These are phyloP conservation scores for Pichia sp. DNA, from an alignment of 1,139 yeast species.

Conservation along the genomic window DNA sequence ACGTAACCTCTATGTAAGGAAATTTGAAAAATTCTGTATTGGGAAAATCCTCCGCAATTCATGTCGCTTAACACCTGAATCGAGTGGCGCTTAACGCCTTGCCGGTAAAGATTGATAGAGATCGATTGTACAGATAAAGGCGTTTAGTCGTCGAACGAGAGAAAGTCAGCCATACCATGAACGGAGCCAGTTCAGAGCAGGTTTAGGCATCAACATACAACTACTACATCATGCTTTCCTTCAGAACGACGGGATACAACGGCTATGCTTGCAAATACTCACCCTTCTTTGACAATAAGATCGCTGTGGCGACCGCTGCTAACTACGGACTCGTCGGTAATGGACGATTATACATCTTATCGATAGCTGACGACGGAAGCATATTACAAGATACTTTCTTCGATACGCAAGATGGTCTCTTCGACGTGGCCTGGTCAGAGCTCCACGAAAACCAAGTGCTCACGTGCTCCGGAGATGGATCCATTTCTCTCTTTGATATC, in stretches of 20 bases:
- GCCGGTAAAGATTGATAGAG: too few relatives aligned
- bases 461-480: constrained; percentile 87
- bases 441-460: constrained; percentile 78
- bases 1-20: too few relatives aligned
- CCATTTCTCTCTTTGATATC: constrained; percentile 73
- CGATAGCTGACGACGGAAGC: constrained; percentile 59
- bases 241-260: constrained; percentile 72
- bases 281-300: constrained; percentile 81
- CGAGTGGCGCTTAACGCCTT: too few relatives aligned
- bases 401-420: constrained; percentile 91
- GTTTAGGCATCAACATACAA: neutral
- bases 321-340: constrained; percentile 94
- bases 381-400: constrained; percentile 52
- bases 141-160: too few relatives aligned
- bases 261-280: constrained; percentile 89
- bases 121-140: too few relatives aligned
- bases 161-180: too few relatives aligned
- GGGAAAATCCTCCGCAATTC: too few relatives aligned
- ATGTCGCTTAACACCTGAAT: too few relatives aligned
- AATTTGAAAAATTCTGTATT: too few relatives aligned
- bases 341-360: constrained; percentile 68
- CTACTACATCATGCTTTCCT: constrained; percentile 59
- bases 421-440: constrained; percentile 89
- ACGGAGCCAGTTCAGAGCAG: too few relatives aligned
- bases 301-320: constrained; percentile 88